These are phyloP conservation scores for Lepidium africanum DNA, from an alignment of 345 rosid species.

Conservation along the genomic window DNA sequence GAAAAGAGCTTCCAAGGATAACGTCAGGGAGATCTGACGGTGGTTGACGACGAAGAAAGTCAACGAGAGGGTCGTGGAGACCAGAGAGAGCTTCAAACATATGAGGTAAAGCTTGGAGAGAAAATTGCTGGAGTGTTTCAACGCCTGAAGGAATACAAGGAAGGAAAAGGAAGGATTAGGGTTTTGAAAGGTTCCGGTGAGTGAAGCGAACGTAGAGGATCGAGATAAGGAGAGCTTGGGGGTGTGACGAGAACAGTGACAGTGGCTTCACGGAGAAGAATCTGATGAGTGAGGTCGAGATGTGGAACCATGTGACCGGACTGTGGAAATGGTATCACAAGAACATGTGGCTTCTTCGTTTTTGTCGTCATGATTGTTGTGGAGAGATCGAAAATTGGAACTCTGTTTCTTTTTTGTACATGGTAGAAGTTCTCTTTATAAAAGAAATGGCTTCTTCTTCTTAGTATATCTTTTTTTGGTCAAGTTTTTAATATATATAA, in stretches of 20 bases:
- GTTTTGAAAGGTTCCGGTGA: background rate
- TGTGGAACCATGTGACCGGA: slow-evolving; percentile 66
- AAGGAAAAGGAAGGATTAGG: slow-evolving; percentile 24
- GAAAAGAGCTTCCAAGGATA: slow-evolving; percentile 55
- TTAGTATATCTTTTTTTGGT: too few species aligned
- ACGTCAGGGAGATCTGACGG: slow-evolving; percentile 40
- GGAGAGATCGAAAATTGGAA: background rate
- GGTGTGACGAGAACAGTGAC: slow-evolving; percentile 42
- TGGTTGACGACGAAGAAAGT: slow-evolving; percentile 39
- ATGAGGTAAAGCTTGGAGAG: slow-evolving; percentile 10
- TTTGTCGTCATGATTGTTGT: background rate
- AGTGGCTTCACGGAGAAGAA: slow-evolving; percentile 39
- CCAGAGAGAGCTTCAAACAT: slow-evolving; percentile 19
- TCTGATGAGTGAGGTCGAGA: slow-evolving; percentile 51
- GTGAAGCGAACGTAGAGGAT: slow-evolving; percentile 29
- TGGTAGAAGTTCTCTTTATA: background rate
- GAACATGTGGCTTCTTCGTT: slow-evolving; percentile 33
- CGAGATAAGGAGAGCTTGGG: slow-evolving; percentile 32
- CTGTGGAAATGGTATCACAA: slow-evolving; percentile 51
- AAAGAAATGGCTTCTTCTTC: background rate
- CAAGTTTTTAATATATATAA: too few species aligned
- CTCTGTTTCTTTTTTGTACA: background rate
- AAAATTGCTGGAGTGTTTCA: slow-evolving; percentile 5
- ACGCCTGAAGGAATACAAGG: slow-evolving; percentile 12
- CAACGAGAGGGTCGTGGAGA: slow-evolving; percentile 32